Conservation (phyloP, 495 filamentous ascomycete genomes). For the Aspergillus baeticus region DNA sequence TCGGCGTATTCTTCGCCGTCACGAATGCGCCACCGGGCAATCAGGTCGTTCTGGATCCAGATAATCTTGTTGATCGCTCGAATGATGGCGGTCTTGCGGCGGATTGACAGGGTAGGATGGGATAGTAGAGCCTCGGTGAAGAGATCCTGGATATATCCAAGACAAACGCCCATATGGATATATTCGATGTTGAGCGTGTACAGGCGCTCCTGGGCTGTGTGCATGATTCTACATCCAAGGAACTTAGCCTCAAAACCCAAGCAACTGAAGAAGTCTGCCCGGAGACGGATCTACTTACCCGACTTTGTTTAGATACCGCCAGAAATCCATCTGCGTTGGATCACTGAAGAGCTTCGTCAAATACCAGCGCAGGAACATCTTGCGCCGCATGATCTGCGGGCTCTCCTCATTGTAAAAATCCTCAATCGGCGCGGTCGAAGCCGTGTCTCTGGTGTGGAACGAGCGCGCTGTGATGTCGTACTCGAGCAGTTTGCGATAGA, state of each 20-base stretch:
- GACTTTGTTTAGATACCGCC: constrained; percentile 77
- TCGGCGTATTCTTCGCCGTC: constrained; percentile 71
- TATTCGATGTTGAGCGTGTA: constrained; percentile 73
- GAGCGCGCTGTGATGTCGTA: constrained; percentile 73
- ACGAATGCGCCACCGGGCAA: constrained; percentile 70
- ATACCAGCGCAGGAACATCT: constrained; percentile 74
- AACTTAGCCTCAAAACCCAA: constrained; percentile 10
- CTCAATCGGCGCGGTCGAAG: constrained; percentile 60
- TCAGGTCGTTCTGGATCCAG: constrained; percentile 80
- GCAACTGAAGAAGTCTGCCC: neutral
- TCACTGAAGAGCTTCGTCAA: constrained; percentile 68
- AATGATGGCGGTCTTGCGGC: constrained; percentile 64
- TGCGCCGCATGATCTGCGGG: constrained; percentile 70
- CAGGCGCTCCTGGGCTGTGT: constrained; percentile 60
- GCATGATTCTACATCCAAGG: constrained; percentile 60
- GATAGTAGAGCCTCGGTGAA: constrained; percentile 71
- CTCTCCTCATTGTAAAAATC: constrained; percentile 59
- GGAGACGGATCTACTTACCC: too few relatives aligned
- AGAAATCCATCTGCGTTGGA: constrained; percentile 70
- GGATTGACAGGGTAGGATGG: constrained; percentile 60
- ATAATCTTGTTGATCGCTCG: constrained; percentile 62
- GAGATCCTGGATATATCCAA: constrained; percentile 72
- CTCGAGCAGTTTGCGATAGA: constrained; percentile 73
- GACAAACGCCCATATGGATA: constrained; percentile 66
- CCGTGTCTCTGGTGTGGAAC: constrained; percentile 66